These are phyloP conservation scores for Fonsecaea pugnacius DNA, from an alignment of 2,329 filamentous ascomycete genomes.

Conservation along the genomic window DNA sequence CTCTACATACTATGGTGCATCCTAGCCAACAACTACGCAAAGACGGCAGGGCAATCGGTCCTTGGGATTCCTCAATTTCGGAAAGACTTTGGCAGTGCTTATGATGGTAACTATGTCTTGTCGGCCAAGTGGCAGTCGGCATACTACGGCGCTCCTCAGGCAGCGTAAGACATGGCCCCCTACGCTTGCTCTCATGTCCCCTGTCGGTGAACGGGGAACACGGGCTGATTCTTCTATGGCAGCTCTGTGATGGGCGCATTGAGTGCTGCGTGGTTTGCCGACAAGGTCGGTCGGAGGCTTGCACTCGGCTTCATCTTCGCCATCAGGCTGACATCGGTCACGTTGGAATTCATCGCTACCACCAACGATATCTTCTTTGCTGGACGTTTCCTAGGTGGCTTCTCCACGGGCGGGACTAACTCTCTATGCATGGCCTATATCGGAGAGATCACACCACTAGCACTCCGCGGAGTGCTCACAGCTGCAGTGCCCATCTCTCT, in stretches of 20 bases:
- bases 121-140: constrained; percentile 57
- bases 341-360: constrained; percentile 42
- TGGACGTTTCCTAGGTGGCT: constrained; percentile 53
- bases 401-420: constrained; percentile 54
- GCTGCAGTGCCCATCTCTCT: constrained; percentile 50
- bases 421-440: constrained; percentile 54
- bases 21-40: constrained; percentile 25
- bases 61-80: constrained; percentile 63
- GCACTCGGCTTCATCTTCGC: constrained; percentile 35
- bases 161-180: constrained; percentile 20
- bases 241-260: constrained; percentile 24
- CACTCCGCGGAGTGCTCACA: constrained; percentile 55
- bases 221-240: not conserved
- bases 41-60: constrained; percentile 51
- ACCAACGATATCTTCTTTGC: constrained; percentile 48
- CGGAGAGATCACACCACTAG: constrained; percentile 49
- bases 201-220: too few species aligned
- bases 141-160: constrained; percentile 45
- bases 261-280: constrained; percentile 42
- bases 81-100: constrained; percentile 58
- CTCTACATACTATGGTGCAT: constrained; percentile 25
- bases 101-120: constrained; percentile 49
- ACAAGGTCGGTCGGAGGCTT: constrained; percentile 47
- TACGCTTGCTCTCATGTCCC: not conserved
- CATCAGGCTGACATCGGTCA: constrained; percentile 36